A percentile compares a stretch with the other conserved stretches of the same genome.
Evolutionary conservation across 768 basidiomycete genomes (phyloP).

Genomic region (Lepiota subincarnata): DNA sequence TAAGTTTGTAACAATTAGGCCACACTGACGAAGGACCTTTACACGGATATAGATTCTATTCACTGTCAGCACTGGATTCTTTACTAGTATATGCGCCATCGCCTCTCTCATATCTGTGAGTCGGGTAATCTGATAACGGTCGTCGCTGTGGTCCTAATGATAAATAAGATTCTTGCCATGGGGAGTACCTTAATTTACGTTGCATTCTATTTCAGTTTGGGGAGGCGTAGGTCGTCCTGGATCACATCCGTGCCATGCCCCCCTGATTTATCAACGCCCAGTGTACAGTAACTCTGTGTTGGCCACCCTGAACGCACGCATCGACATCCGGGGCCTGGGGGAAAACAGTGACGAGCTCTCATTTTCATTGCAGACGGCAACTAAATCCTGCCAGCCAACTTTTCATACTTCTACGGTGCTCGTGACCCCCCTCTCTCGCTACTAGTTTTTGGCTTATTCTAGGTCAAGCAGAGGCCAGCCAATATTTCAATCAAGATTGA

Average conservation of each 20-base stretch:
- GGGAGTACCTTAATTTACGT: constrained; percentile 52
- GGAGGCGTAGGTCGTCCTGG: constrained; percentile 35
- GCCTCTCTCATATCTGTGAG: constrained; percentile 31
- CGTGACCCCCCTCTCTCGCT: constrained; percentile 17
- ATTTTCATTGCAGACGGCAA: constrained; percentile 41
- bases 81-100: constrained; percentile 29
- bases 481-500: constrained; percentile 65
- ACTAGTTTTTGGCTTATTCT: not conserved
- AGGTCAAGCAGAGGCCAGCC: constrained; percentile 32
- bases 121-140: not conserved
- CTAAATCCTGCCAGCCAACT: constrained; percentile 32
- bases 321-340: constrained; percentile 37
- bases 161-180: constrained; percentile 39
- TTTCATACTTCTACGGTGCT: constrained; percentile 23
- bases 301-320: constrained; percentile 48
- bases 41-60: constrained; percentile 41
- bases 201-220: constrained; percentile 53
- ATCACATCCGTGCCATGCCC: not conserved
- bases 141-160: not conserved
- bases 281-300: constrained; percentile 55
- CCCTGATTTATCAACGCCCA: constrained; percentile 16
- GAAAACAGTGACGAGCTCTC: constrained; percentile 44
- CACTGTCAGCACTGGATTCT: constrained; percentile 46
- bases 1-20: constrained; percentile 17
- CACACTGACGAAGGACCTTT: not conserved